Evolutionary conservation across 768 basidiomycete genomes (phyloP).

Genomic region (Russula griseocarnosa): DNA sequence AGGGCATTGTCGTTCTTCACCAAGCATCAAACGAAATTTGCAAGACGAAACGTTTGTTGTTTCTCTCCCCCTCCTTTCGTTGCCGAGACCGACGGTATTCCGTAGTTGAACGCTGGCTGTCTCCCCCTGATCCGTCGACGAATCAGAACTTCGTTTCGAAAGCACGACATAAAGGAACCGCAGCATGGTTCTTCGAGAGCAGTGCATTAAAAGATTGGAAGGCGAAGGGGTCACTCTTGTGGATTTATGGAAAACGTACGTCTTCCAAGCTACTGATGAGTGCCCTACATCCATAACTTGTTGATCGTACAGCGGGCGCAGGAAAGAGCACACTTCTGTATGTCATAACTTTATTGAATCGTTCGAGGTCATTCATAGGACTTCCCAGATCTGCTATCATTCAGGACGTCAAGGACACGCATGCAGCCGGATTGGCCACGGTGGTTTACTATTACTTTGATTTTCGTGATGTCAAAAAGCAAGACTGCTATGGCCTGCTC

Average conservation of each 20-base stretch:
- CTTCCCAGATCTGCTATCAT: slow-evolving; percentile 1
- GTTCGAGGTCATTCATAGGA: background rate
- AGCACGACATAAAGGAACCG: background rate
- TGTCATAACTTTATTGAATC: background rate
- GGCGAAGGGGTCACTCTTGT: background rate
- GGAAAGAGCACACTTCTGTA: slow-evolving; percentile 14
- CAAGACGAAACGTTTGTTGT: slow-evolving; percentile 6
- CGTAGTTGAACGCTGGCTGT: background rate
- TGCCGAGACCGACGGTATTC: background rate
- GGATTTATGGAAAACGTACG: slow-evolving; percentile 9
- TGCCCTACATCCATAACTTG: background rate
- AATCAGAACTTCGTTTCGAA: background rate
- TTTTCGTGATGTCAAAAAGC: slow-evolving; percentile 7
- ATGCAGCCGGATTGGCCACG: background rate
- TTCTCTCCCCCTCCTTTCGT: background rate
- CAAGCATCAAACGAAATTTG: background rate
- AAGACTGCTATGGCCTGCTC: slow-evolving; percentile 3
- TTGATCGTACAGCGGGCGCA: background rate
- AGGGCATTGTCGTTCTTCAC: background rate
- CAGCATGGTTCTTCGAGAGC: background rate
- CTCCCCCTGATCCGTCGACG: background rate
- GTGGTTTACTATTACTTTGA: slow-evolving; percentile 15
- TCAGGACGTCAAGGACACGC: background rate
- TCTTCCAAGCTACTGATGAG: too few relatives aligned
- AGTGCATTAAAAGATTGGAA: background rate